These are phyloP conservation scores for Chenopodium album DNA, from an alignment of 148 eudicot genomes.

Conservation along the genomic window DNA sequence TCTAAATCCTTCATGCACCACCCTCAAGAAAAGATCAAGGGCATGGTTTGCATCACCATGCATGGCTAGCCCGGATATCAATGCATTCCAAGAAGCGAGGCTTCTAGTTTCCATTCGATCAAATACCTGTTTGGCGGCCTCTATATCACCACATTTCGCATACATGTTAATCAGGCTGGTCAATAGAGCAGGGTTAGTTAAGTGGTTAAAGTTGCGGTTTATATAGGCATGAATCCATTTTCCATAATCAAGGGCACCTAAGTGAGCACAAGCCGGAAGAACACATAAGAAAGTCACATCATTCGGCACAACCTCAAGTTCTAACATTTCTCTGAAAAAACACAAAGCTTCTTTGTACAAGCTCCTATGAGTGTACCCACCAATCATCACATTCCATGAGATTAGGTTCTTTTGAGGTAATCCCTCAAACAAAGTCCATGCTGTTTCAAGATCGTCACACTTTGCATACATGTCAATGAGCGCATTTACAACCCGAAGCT, in stretches of 20 bases:
- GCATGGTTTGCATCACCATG: constrained; percentile 47
- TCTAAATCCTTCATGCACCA: constrained; percentile 38
- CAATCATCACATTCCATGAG: constrained; percentile 69
- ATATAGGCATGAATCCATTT: constrained; percentile 65
- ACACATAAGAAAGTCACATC: constrained; percentile 51
- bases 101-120: constrained; percentile 25
- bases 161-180: constrained; percentile 67
- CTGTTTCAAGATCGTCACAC: constrained; percentile 47
- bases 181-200: constrained; percentile 37
- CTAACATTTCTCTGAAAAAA: constrained; percentile 52
- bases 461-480: constrained; percentile 62
- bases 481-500: constrained; percentile 42
- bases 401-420: constrained; percentile 43
- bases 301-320: constrained; percentile 34
- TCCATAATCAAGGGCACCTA: constrained; percentile 62
- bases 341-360: constrained; percentile 44
- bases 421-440: constrained; percentile 41
- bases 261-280: constrained; percentile 54
- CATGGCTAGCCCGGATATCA: constrained; percentile 53
- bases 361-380: constrained; percentile 50
- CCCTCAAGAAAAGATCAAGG: constrained; percentile 36
- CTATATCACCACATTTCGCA: constrained; percentile 60
- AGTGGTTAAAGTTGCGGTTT: constrained; percentile 25
- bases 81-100: constrained; percentile 50
- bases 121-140: constrained; percentile 47